Base-by-base conservation (phyloP, 306 rosid genomes). In the Acacia melanoxylon region DNA sequence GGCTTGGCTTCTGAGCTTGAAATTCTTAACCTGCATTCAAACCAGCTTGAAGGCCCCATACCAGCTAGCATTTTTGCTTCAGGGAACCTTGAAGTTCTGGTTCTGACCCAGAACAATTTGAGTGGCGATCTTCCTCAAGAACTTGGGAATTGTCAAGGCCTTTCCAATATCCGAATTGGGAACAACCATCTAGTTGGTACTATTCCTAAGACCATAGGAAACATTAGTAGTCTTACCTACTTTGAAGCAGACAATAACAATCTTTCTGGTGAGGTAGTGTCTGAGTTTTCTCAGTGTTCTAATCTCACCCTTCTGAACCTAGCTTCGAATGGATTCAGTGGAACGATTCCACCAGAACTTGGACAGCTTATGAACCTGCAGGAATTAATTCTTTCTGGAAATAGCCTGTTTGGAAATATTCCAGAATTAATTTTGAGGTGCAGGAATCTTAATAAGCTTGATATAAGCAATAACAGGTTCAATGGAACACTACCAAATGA, bases 381-480 rank as follows among this genome's bases (percentile, higher is more conserved):
- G 93, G 99, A 96, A 74, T 85, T 96, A 27, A 96, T 96, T 86
- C 93, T 96, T 76, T 93, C 98, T 7, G 92, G 92, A 40, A 96
- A 96, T 75, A 86, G 86, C 77, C 84, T 96, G 48, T 91, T 85
- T 76, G 99, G 99, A 27, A 97, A 91, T 48, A 93, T 96, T 69
- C 98, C 99, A 6, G 83, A 76, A 58, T 80, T 97, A 19, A 85
- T 96, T 88, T 86, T 96, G n/a, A 80, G 86, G 68, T 93, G 97
- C 86, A 93, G 88, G 78, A 96, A 74, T 86, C 99, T 96, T 42
- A 96, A 92, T 88, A 96, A 96, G 90, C 98, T 96, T 59, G 99
- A 93, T 86, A 88, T 96, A 40, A 93, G 92, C 93, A 90, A 90
- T 84, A 96, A 93, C 82, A 89, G 92, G 82, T 92, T 95, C 85